phyloP scores from a whole-genome alignment of 2,329 filamentous ascomycete genomes.

The Pseudocercospora vitis region DNA sequence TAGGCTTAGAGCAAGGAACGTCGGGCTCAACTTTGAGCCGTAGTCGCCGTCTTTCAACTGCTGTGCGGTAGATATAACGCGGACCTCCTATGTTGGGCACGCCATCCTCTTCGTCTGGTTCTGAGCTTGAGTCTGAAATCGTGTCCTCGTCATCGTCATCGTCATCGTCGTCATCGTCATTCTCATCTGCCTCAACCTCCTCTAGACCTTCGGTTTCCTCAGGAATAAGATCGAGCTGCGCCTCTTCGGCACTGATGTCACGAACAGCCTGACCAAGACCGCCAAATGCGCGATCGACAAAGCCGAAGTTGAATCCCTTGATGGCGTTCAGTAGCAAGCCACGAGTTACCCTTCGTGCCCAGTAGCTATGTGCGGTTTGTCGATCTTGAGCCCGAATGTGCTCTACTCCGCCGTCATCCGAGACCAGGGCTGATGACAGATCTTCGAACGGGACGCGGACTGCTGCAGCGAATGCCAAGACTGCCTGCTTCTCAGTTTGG shows the following conservation, averaged over 20 bases:
- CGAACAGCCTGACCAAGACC: constrained; percentile 50
- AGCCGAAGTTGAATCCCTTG: constrained; percentile 56
- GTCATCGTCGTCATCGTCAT: constrained; percentile 31
- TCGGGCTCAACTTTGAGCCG: constrained; percentile 55
- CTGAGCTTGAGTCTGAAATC: constrained; percentile 34
- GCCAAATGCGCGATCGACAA: constrained; percentile 62
- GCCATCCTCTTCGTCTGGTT: constrained; percentile 41
- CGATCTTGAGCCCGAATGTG: constrained; percentile 45
- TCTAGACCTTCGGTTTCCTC: constrained; percentile 12
- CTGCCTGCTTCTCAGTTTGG: constrained; percentile 54
- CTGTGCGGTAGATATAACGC: constrained; percentile 48
- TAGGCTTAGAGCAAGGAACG: constrained; percentile 58
- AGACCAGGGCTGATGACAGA: constrained; percentile 43
- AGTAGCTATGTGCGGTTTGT: constrained; percentile 51
- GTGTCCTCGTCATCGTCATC: constrained; percentile 27
- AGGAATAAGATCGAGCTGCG: constrained; percentile 20
- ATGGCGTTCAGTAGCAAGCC: constrained; percentile 62
- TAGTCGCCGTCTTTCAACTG: constrained; percentile 49
- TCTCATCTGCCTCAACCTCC: constrained; percentile 29
- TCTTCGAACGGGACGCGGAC: constrained; percentile 55
- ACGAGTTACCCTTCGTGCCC: constrained; percentile 60
- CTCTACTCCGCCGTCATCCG: constrained; percentile 19
- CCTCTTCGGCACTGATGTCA: constrained; percentile 24
- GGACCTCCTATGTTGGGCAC: constrained; percentile 36
- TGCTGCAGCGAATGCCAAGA: constrained; percentile 57